Conservation (phyloP, 129 eudicot genomes). For the Artemisia tridentata region DNA sequence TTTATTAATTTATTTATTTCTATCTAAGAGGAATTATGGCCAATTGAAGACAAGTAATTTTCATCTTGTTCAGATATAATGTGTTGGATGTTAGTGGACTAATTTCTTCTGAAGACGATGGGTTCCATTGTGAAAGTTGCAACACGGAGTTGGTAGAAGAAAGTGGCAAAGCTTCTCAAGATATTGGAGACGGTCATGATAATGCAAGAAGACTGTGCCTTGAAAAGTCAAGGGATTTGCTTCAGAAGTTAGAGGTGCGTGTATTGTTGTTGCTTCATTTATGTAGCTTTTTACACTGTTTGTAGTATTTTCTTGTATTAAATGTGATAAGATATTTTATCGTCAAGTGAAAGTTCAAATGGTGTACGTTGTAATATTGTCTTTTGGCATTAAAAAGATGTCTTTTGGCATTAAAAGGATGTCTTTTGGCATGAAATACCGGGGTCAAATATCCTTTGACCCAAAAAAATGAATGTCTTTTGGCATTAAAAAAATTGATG, state of each 20-base stretch:
- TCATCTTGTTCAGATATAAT: constrained; percentile 55
- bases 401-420: no score
- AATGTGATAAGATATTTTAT: no score
- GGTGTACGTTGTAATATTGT: background rate
- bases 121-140: constrained; percentile 90
- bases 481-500: background rate
- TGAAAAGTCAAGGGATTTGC: constrained; percentile 68
- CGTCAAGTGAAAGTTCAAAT: no score
- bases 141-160: constrained; percentile 86
- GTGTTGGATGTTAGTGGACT: constrained; percentile 85
- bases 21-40: background rate
- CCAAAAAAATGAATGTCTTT: no score
- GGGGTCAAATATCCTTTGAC: no score
- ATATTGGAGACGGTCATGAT: constrained; percentile 84
- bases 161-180: constrained; percentile 84
- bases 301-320: no score
- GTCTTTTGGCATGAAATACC: no score
- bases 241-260: constrained; percentile 74
- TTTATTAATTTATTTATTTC: constrained; percentile 6
- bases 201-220: constrained; percentile 82
- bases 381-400: no score
- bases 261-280: background rate
- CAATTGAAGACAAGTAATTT: constrained; percentile 4
- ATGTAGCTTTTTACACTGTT: no score
- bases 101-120: constrained; percentile 58